phyloP scores from a whole-genome alignment of 1,284 basidiomycete species.

The Boletus semigastroideus region DNA sequence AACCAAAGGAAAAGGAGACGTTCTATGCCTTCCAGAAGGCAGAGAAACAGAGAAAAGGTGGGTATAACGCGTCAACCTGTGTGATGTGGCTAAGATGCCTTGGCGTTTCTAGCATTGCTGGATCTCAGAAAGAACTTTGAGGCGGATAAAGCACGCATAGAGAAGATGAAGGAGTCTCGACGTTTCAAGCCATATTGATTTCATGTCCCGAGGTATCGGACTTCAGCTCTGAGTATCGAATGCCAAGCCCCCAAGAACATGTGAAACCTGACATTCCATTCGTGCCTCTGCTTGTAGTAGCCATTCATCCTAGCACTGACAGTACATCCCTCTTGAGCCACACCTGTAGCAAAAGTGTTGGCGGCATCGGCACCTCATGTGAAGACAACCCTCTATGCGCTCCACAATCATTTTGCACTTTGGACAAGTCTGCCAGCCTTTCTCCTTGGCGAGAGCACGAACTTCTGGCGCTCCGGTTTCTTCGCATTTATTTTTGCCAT shows the following conservation, averaged over 20 bases:
- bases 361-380: slow-evolving; percentile 43
- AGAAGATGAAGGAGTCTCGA: slow-evolving; percentile 74
- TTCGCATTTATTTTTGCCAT: slow-evolving; percentile 18
- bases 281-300: not conserved
- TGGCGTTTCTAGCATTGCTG: slow-evolving; percentile 42
- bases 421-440: slow-evolving; percentile 45
- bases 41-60: slow-evolving; percentile 84
- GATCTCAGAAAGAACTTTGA: slow-evolving; percentile 82
- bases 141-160: slow-evolving; percentile 84
- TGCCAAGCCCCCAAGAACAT: not conserved
- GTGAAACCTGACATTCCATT: not conserved
- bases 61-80: slow-evolving; percentile 20
- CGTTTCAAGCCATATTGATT: slow-evolving; percentile 82
- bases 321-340: slow-evolving; percentile 35
- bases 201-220: not conserved
- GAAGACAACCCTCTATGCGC: slow-evolving; percentile 38
- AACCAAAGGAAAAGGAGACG: slow-evolving; percentile 65
- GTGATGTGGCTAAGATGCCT: slow-evolving; percentile 2
- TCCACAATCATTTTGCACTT: slow-evolving; percentile 42
- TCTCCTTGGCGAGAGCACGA: slow-evolving; percentile 32
- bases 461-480: slow-evolving; percentile 27
- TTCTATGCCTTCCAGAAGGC: slow-evolving; percentile 90
- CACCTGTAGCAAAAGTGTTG: slow-evolving; percentile 45
- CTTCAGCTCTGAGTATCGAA: not conserved
- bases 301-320: slow-evolving; percentile 7